Conservation (phyloP, 805 yeast species). For the Ogataea siamensis region DNA sequence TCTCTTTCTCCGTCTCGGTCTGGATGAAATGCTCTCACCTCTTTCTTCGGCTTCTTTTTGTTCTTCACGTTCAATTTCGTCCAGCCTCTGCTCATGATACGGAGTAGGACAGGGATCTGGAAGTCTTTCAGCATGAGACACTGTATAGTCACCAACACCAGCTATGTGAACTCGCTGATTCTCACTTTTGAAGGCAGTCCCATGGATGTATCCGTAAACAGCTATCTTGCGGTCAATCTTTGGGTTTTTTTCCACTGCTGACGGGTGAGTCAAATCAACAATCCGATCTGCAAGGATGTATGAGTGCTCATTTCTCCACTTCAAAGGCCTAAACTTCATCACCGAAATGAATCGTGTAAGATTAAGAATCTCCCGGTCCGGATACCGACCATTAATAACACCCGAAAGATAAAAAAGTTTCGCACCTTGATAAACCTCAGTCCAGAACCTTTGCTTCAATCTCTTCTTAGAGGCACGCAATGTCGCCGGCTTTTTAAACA, state of each 20-base stretch:
- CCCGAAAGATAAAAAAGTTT: constrained; percentile 92
- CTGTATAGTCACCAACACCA: constrained; percentile 88
- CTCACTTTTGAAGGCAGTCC: constrained; percentile 72
- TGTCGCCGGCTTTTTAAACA: constrained; percentile 86
- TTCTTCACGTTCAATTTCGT: constrained; percentile 74
- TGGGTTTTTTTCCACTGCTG: constrained; percentile 68
- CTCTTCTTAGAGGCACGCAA: constrained; percentile 88
- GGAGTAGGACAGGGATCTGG: constrained; percentile 99
- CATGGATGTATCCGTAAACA: constrained; percentile 91
- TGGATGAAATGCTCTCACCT: constrained; percentile 49
- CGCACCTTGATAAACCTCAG: constrained; percentile 98
- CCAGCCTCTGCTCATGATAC: constrained; percentile 78
- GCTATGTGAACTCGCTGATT: constrained; percentile 87
- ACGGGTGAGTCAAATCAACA: constrained; percentile 90
- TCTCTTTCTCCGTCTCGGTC: constrained; percentile 73
- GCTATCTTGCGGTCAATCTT: constrained; percentile 89
- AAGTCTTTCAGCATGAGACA: constrained; percentile 75
- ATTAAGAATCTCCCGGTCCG: constrained; percentile 92
- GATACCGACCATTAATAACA: constrained; percentile 94
- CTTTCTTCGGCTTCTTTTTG: constrained; percentile 62
- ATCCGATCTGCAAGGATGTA: constrained; percentile 87
- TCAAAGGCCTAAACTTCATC: constrained; percentile 98
- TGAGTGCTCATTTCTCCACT: constrained; percentile 99
- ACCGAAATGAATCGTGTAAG: constrained; percentile 90
- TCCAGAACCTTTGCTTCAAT: constrained; percentile 94